Conservation (phyloP, 371 early-diverging fungal genomes). For the Syncephalastrum monosporum region DNA sequence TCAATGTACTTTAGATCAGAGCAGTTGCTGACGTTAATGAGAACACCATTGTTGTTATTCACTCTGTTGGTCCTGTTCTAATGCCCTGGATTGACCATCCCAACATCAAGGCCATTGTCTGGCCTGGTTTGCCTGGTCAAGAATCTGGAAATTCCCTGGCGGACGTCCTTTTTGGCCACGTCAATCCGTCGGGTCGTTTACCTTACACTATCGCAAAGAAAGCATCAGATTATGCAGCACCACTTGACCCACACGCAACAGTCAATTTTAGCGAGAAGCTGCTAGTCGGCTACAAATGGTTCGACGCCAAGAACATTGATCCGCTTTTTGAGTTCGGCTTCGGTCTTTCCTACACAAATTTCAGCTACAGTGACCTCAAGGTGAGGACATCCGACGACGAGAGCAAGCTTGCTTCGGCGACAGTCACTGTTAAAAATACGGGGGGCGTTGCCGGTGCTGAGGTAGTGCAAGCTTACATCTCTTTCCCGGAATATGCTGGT, state of each 20-base stretch:
- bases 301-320: slow-evolving; percentile 41
- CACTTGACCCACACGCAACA: slow-evolving; percentile 15
- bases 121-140: slow-evolving; percentile 47
- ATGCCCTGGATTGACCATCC: slow-evolving; percentile 53
- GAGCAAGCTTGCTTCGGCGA: slow-evolving; percentile 21
- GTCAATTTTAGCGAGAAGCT: slow-evolving; percentile 48
- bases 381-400: slow-evolving; percentile 36
- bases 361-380: slow-evolving; percentile 29
- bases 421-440: slow-evolving; percentile 38
- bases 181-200: slow-evolving; percentile 54
- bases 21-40: slow-evolving; percentile 37
- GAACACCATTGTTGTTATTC: slow-evolving; percentile 53
- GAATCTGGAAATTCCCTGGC: slow-evolving; percentile 52
- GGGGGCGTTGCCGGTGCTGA: slow-evolving; percentile 49
- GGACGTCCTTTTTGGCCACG: slow-evolving; percentile 51
- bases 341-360: slow-evolving; percentile 59
- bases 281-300: slow-evolving; percentile 50
- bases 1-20: slow-evolving; percentile 20
- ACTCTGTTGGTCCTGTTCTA: slow-evolving; percentile 45
- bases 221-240: slow-evolving; percentile 34
- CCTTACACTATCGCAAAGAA: slow-evolving; percentile 44
- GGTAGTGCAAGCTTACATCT: slow-evolving; percentile 48
- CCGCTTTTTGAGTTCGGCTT: slow-evolving; percentile 55
- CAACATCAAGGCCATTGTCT: slow-evolving; percentile 42
- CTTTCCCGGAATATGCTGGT: slow-evolving; percentile 33